Base-by-base conservation (phyloP, 768 basidiomycete genomes). In the Calocera cornea region DNA sequence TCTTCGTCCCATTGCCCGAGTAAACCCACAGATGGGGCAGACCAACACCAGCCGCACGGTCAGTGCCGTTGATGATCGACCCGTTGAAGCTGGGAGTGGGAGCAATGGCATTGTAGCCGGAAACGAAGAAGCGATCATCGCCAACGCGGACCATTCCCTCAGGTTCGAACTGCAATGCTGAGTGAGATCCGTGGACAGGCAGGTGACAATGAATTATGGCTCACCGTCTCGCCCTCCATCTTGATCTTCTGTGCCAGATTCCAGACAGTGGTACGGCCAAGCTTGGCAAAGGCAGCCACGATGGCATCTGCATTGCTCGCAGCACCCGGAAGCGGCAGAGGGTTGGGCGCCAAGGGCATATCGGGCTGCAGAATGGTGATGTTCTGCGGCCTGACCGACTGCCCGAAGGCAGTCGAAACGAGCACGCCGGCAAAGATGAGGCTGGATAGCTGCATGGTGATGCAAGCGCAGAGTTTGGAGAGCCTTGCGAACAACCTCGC, bases 21-120 rank as follows among this genome's bases (percentile, higher is more conserved):
- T 49, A 68, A 36, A 70, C 54, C 17, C 64, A 40, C n/a, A 70
- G 34, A 27, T 68, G 67, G 5, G 69, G 64, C 19, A 47, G 63
- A 16, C 69, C 69, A 40, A 64, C 44, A 19, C 69, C 69, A 34
- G 44, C 27, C 36, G 16, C 27, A 22, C 69, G 65, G 47, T 70
- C 69, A 27, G 69, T 68, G 38, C 69, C 69, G 65, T 70, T 68
- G 69, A 70, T 66, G 22, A 68, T n/a, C n/a, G n/a, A n/a, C n/a
- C n/a, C n/a, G n/a, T n/a, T n/a, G n/a, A n/a, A n/a, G n/a, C n/a
- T n/a, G n/a, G n/a, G n/a, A n/a, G n/a, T n/a, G n/a, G n/a, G n/a
- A n/a, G n/a, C n/a, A n/a, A n/a, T 27, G 12, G 41, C 47, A 34
- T 67, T 67, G 34, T 70, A 50, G 24, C 54, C 54, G 54, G 60